Evolutionary conservation across 1,139 yeast species (phyloP), one percentile per base, ranked within the genome.

Genomic region (Suhomyces wounanorum): DNA sequence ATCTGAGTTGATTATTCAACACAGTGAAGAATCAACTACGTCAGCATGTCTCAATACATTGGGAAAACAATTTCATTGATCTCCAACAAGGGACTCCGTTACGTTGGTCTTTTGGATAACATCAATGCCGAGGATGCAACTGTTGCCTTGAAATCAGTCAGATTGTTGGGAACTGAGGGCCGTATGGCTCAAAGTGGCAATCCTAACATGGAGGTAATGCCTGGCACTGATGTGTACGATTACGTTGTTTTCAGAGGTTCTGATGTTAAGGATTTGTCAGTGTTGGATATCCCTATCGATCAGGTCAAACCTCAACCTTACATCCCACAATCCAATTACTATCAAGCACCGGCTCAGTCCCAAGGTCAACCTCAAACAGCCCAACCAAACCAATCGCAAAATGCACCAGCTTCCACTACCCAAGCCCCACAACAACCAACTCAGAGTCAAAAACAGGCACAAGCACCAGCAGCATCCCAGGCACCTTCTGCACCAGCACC

Each of bases 141-240:
- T 1, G 96, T 94, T 48, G 87, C 98, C 14, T 79, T 94, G 61
- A 81, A 82, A 50, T 79, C 85, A 47, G 99, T 94, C 45, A 82
- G 92, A 55, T 85, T 92, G 48, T 87, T 86, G 61, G 99, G 99
- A 50, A 88, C 98, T 14, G 99, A 94, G 67, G 97, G 96, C 28
- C 82, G 99, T 62, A 78, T 87, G 61, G 77, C 79, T 25, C 68
- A 65, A 47, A 61, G 60, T 43, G 84, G 84, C 35, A 89, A 87
- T 66, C 87, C 90, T 33, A 68, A 78, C 23, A 77, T 81, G 56
- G 96, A 90, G 66, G 85, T 91, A 42, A 81, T 85, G 51, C 90
- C 97, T 6, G 83, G 88, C 14, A 77, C 78, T 40, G 89, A 85
- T 47, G 79, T 87, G 17, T 89, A 84, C 66, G 94, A 89, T 42